Evolutionary conservation across 78 protist species (phyloP), one percentile per base, ranked within the genome.

Genomic region (Dictyostelium firmibasis): DNA sequence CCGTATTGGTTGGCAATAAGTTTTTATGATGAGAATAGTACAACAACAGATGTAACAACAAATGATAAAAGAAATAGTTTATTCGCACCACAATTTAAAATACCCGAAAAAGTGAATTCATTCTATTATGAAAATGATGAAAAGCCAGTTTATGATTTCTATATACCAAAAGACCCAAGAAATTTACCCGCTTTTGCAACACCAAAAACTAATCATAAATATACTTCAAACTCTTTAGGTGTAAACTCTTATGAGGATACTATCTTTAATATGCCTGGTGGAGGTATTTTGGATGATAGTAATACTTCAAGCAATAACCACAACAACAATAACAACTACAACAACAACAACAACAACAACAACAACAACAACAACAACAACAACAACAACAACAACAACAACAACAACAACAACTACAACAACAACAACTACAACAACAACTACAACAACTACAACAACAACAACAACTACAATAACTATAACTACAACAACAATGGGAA

Each of bases 1-100:
- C 94, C 94, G 29, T 89, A 89, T 81, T 89, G 94, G 94, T 62
- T 89, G n/a, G 94, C 94, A 33, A 81, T 89, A 6, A 69, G 83
- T 50, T 89, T 89, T 81, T 89, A 89, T 50, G 72, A 89, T 81
- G 94, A 89, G 25, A 83, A 60, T 36, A 25, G 3, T 7, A 25
- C 57, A 4, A 14, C 43, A 79, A 44, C 60, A 11, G n/a, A 10
- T 44, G 25, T 27, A 47, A 79, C 16, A 36, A 23, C 16, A 29
- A 16, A n/a, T 64, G 60, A n/a, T 31, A 33, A 75, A 43, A 27
- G 33, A 23, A 18, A 25, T 5, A 6, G 47, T 8, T 44, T 6
- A 23, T 89, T 89, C 47, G 11, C 13, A 47, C 94, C 94, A 69
- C 94, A 89, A 33, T 89, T 89, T 81, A 78, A 85, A 64, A 89